Conservation (phyloP, 345 rosid species). For the Salix dunnii region DNA sequence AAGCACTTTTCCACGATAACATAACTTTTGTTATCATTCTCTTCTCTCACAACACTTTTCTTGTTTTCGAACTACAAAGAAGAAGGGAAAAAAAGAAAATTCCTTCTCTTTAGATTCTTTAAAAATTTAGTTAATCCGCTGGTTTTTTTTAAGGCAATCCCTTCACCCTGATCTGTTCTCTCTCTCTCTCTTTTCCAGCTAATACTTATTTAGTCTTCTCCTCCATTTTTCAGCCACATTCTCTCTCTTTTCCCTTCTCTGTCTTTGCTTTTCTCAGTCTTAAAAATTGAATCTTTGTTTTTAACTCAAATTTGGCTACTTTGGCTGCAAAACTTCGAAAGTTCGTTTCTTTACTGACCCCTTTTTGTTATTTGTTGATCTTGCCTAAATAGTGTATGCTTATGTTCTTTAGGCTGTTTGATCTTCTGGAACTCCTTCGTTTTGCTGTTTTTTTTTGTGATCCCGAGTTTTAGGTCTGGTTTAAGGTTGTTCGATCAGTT, state of each 20-base stretch:
- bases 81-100: not conserved
- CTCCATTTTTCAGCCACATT: conserved; percentile 25
- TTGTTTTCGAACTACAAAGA: not conserved
- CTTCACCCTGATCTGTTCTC: conserved; percentile 13
- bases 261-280: not conserved
- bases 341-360: conserved; percentile 2
- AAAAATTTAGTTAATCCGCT: conserved; percentile 17
- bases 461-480: conserved; percentile 5
- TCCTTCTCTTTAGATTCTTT: conserved; percentile 26
- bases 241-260: not conserved
- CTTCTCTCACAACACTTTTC: not conserved
- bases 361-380: conserved; percentile 9
- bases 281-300: conserved; percentile 4
- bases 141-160: not conserved
- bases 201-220: conserved; percentile 27
- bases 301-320: conserved; percentile 13
- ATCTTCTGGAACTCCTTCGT: conserved; percentile 26
- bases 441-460: conserved; percentile 14
- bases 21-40: conserved; percentile 1
- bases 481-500: not conserved
- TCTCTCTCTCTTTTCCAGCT: conserved; percentile 24
- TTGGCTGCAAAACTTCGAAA: not conserved
- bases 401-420: conserved; percentile 5
- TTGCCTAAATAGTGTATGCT: conserved; percentile 9
- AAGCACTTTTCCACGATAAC: conserved; percentile 8